phyloP scores from a whole-genome alignment of 495 filamentous ascomycete species.

The Clavariopsis aquatica region DNA sequence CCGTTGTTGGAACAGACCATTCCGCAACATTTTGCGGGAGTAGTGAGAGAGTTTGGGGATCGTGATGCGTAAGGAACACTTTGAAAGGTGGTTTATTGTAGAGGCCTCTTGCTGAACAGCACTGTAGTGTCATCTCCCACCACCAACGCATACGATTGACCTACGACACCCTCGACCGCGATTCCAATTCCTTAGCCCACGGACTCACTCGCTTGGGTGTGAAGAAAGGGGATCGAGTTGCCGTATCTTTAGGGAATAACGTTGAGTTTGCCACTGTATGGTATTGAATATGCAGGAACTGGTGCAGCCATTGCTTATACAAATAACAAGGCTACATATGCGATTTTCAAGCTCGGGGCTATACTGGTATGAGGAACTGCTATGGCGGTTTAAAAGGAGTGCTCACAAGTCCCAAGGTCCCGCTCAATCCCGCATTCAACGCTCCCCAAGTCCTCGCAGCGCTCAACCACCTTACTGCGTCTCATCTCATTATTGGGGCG shows the following conservation, averaged over 20 bases:
- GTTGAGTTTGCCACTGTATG: conserved; percentile 75
- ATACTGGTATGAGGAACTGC: conserved; percentile 59
- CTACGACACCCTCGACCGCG: conserved; percentile 71
- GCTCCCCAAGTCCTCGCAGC: conserved; percentile 73
- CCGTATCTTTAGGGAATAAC: conserved; percentile 81
- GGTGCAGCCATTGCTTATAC: conserved; percentile 4
- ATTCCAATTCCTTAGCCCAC: conserved; percentile 74
- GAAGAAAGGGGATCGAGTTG: conserved; percentile 80
- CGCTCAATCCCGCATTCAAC: conserved; percentile 92
- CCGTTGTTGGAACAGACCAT: conserved; percentile 74
- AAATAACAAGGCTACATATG: conserved; percentile 68
- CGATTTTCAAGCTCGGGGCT: conserved; percentile 88
- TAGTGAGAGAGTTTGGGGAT: conserved; percentile 74
- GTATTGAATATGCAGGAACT: not conserved
- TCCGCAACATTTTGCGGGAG: conserved; percentile 73
- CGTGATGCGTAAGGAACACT: conserved; percentile 62
- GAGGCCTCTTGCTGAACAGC: not conserved
- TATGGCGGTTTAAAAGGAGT: not conserved
- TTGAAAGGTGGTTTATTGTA: conserved; percentile 42
- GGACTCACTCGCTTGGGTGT: conserved; percentile 75
- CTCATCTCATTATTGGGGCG: conserved; percentile 77
- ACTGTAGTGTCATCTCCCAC: conserved; percentile 62
- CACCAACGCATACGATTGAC: conserved; percentile 66
- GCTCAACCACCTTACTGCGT: conserved; percentile 70
- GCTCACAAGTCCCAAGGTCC: conserved; percentile 56